A percentile compares a stretch with the other conserved stretches of the same genome.
Evolutionary conservation across 2,329 filamentous ascomycete species (phyloP).

Genomic region (Orbilia blumenaviensis): DNA sequence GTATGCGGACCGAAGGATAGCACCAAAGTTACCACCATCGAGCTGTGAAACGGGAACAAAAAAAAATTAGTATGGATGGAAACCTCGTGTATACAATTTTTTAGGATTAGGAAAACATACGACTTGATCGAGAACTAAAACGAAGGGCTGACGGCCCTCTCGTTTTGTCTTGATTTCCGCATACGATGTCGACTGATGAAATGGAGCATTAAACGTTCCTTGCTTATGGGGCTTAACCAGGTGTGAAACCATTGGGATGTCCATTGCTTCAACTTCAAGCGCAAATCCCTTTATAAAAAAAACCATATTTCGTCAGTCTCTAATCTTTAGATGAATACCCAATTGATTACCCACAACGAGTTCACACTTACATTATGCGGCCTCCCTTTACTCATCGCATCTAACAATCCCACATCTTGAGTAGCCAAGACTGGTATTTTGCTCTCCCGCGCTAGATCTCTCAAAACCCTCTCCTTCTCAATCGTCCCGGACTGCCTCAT

Average conservation of each 20-base stretch:
- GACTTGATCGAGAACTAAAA: constrained; percentile 78
- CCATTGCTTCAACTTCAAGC: constrained; percentile 84
- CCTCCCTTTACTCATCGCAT: constrained; percentile 77
- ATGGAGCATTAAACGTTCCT: constrained; percentile 75
- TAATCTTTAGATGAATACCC: not conserved
- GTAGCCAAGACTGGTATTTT: constrained; percentile 70
- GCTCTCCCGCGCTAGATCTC: constrained; percentile 64
- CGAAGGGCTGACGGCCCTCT: constrained; percentile 67
- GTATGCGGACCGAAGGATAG: constrained; percentile 84
- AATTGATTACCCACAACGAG: too few species aligned
- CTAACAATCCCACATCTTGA: constrained; percentile 69
- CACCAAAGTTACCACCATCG: constrained; percentile 90
- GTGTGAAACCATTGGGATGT: constrained; percentile 72
- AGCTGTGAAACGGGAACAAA: too few species aligned
- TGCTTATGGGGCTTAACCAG: constrained; percentile 68
- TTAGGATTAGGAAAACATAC: constrained; percentile 58
- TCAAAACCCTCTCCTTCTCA: constrained; percentile 63
- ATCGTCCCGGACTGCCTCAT: constrained; percentile 65
- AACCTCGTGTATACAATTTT: too few species aligned
- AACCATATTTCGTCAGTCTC: not conserved
- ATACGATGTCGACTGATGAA: constrained; percentile 50
- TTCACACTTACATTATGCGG: constrained; percentile 82
- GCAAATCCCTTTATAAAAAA: constrained; percentile 70
- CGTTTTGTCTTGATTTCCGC: constrained; percentile 62
- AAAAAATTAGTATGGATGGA: too few species aligned